Evolutionary conservation across 2,329 filamentous ascomycete genomes (phyloP).

Genomic region (Aspergillus flavus): DNA sequence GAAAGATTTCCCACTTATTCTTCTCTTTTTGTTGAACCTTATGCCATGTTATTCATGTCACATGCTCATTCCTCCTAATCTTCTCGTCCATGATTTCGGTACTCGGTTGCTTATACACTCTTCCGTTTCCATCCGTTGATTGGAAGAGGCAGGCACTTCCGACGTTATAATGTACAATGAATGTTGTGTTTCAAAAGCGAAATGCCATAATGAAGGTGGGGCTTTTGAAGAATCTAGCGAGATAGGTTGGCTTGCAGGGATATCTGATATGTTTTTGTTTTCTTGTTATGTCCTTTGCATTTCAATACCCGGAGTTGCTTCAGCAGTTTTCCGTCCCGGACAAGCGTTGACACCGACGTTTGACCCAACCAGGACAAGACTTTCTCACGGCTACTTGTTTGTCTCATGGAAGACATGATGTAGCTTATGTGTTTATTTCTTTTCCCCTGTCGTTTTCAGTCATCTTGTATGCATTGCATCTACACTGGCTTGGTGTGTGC

Average conservation of each 20-base stretch:
- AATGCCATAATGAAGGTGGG: constrained; percentile 13
- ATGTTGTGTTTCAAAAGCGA: constrained; percentile 13
- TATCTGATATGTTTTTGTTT: constrained; percentile 12
- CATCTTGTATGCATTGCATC: constrained; percentile 22
- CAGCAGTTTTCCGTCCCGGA: constrained; percentile 13
- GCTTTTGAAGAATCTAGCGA: constrained; percentile 20
- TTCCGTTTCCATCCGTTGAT: constrained; percentile 11
- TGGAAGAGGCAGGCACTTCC: constrained; percentile 15
- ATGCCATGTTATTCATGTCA: constrained; percentile 18
- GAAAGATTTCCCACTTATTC: constrained; percentile 35
- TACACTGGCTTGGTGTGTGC: constrained; percentile 33
- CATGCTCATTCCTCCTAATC: constrained; percentile 24
- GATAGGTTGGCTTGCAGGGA: constrained; percentile 19
- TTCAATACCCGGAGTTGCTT: constrained; percentile 32
- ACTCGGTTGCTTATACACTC: constrained; percentile 20
- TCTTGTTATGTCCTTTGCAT: constrained; percentile 18
- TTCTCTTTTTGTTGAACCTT: constrained; percentile 18
- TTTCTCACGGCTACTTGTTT: constrained; percentile 12
- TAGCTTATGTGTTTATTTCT: constrained; percentile 15
- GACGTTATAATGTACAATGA: constrained; percentile 27
- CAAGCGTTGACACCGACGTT: not conserved
- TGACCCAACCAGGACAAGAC: constrained; percentile 2
- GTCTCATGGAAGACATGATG: constrained; percentile 17
- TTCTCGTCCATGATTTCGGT: constrained; percentile 28
- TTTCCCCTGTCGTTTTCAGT: constrained; percentile 15